These are phyloP conservation scores for Plasmodium gonderi DNA, from an alignment of 169 alveolate genomes.

Conservation along the genomic window DNA sequence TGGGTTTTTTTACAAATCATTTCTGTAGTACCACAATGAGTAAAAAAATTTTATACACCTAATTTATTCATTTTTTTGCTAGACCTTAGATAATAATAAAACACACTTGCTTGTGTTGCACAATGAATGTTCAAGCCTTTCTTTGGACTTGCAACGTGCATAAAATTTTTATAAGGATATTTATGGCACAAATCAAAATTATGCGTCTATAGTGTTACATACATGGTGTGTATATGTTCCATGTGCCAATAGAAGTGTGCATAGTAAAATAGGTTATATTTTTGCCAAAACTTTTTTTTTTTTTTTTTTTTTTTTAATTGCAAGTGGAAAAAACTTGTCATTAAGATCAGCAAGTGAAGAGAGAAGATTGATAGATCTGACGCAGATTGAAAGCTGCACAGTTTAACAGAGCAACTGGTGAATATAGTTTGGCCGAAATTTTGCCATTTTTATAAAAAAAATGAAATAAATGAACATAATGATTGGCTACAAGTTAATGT, in stretches of 20 bases:
- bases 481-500: background rate
- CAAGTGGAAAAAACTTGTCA: background rate
- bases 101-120: background rate
- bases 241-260: background rate
- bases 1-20: background rate
- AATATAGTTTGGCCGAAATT: background rate
- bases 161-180: background rate
- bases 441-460: background rate
- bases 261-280: background rate
- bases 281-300: background rate
- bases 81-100: background rate
- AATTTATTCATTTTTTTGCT: background rate
- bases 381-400: background rate
- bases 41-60: background rate
- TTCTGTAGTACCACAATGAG: background rate
- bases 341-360: background rate
- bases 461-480: background rate
- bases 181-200: background rate
- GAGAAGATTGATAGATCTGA: background rate
- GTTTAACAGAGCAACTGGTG: background rate
- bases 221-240: background rate
- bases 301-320: background rate
- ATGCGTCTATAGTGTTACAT: background rate
- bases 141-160: background rate
- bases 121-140: background rate